Percentiles rank a stretch among this genome's conserved stretches.
These are phyloP conservation scores for Hemileia vastatrix DNA, from an alignment of 1,284 basidiomycete species.

Conservation along the genomic window DNA sequence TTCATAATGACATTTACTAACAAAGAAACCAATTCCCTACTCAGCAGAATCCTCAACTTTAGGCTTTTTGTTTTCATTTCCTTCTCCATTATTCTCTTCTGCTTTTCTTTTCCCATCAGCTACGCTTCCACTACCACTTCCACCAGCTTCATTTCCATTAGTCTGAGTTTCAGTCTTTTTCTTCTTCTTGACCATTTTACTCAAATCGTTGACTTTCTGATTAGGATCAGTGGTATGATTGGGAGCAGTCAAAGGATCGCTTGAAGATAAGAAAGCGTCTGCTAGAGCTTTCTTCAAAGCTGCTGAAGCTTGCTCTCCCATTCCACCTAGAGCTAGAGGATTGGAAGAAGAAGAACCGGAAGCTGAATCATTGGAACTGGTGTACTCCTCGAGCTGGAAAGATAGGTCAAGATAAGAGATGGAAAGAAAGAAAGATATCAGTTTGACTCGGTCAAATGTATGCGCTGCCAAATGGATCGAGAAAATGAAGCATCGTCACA, in stretches of 20 bases:
- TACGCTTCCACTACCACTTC: not conserved
- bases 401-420: not conserved
- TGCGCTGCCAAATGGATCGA: no score
- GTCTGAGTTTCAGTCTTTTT: slow-evolving; percentile 29
- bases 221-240: not conserved
- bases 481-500: no score
- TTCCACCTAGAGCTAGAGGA: slow-evolving; percentile 23
- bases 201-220: slow-evolving; percentile 35
- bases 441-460: no score
- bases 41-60: no score
- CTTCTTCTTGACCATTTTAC: slow-evolving; percentile 36
- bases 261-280: slow-evolving; percentile 38
- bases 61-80: slow-evolving; percentile 27
- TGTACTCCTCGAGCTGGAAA: slow-evolving; percentile 34
- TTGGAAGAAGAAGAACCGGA: slow-evolving; percentile 2
- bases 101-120: slow-evolving; percentile 11
- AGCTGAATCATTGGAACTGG: slow-evolving; percentile 1
- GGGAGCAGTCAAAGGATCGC: not conserved
- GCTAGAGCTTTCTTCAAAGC: slow-evolving; percentile 38
- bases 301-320: slow-evolving; percentile 32
- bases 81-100: not conserved
- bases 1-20: no score
- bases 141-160: not conserved
- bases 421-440: not conserved
- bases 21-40: no score